Base-by-base conservation (phyloP, 768 basidiomycete species). In the Lactifluus volemus region DNA sequence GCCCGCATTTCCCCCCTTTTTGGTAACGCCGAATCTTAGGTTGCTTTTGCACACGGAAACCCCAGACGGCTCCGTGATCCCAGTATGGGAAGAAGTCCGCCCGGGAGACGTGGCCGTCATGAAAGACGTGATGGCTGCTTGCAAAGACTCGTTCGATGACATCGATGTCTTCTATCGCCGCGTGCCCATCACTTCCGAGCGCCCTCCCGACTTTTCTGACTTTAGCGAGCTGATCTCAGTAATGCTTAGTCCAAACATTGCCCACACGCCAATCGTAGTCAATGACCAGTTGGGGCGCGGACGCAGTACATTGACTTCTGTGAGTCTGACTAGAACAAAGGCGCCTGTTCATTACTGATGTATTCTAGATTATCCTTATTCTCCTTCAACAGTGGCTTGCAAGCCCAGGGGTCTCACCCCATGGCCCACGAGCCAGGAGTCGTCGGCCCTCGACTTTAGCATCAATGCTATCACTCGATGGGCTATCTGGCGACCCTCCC, bases 201-300 rank as follows among this genome's bases (percentile, higher is more conserved):
- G 81, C 41, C 78, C 87, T 10, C 86, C 88, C 0, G 89, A 92
- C 69, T 85, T 84, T 70, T 73, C 82, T 25, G 88, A 90, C 67
- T 75, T 90, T 51, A 84, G 77, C 63, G 86, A 90, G 63, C 77
- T 96, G 29, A 86, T 94, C 61, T 85, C 89, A 19, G 79, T 94
- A 1, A 85, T 89, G 32, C 77, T 92, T 42, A 78, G 85, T 10
- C 83, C 84, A 5, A 77, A 84, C 55, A 81, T 86, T 7, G 78
- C 81, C 21, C 79, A 82, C 42, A 87, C 88, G 0, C 89, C 89
- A 0, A 88, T 98, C 59, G 86, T 99, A 17, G 81, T 99, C 39
- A 99, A 98, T 69, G 97, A 95, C 68, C 97, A 99, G 69, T 82
- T 99, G 14, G 96, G 93, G 4, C 80, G 92, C 34, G 95, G 96